Evolutionary conservation across 129 eudicot genomes (phyloP).

Genomic region (Helichrysum umbraculigerum): DNA sequence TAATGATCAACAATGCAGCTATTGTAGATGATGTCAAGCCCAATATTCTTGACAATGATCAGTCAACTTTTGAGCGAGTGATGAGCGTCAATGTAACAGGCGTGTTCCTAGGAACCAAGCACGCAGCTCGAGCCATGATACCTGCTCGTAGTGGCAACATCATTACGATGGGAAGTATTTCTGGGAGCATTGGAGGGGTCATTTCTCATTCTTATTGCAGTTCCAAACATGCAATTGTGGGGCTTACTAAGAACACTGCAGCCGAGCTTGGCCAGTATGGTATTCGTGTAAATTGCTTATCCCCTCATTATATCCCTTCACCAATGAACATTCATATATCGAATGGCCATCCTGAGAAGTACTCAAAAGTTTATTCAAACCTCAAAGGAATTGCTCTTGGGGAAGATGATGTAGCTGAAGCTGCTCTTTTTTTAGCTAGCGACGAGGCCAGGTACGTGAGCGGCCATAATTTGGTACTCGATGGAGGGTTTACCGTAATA

Average conservation of each 20-base stretch:
- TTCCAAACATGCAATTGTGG: slow-evolving; percentile 38
- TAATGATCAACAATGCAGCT: slow-evolving; percentile 22
- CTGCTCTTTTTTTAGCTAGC: slow-evolving; percentile 26
- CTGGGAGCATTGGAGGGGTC: slow-evolving; percentile 2
- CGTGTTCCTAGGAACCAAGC: slow-evolving; percentile 38
- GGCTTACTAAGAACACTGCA: slow-evolving; percentile 31
- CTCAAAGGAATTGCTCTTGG: slow-evolving; percentile 1
- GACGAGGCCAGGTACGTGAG: slow-evolving; percentile 31
- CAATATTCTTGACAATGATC: slow-evolving; percentile 15
- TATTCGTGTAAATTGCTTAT: slow-evolving; percentile 35
- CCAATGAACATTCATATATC: neutral
- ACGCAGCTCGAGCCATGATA: slow-evolving; percentile 50
- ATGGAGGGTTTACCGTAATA: slow-evolving; percentile 17
- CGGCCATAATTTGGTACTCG: slow-evolving; percentile 17
- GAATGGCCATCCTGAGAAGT: slow-evolving; percentile 13
- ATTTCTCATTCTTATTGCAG: slow-evolving; percentile 28
- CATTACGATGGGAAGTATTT: slow-evolving; percentile 32
- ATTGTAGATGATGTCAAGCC: slow-evolving; percentile 5
- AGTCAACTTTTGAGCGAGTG: slow-evolving; percentile 16
- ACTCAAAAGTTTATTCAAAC: slow-evolving; percentile 10
- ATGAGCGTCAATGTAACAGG: slow-evolving; percentile 33
- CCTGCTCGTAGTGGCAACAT: slow-evolving; percentile 40
- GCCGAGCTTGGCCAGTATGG: slow-evolving; percentile 36
- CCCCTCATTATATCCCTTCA: slow-evolving; percentile 24
- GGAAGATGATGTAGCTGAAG: slow-evolving; percentile 17